Evolutionary conservation across 352 stramenopile species (phyloP), one percentile per base, ranked within the genome.

Genomic region (Halophytophthora batemanensis): DNA sequence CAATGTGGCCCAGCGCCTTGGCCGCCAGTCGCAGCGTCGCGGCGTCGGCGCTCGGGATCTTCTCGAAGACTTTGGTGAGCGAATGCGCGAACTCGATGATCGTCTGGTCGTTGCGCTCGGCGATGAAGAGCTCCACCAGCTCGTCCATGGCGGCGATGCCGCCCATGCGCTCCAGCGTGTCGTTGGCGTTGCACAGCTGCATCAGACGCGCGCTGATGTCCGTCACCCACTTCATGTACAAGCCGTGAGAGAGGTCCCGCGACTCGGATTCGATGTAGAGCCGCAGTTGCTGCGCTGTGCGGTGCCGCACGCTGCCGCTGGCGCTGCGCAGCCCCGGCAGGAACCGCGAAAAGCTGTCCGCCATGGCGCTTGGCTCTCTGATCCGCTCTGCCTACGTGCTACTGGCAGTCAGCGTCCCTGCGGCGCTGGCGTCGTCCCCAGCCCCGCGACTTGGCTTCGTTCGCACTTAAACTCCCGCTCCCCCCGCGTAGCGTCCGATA

Each of bases 31-130:
- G 79, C 39, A 95, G 62, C 52, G 85, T 93, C 19, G 78, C 54
- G 31, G 76, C 53, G 51, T 95, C 85, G 5, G 77, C 79, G 40
- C 64, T 76, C 18, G 81, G 79, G 53, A 92, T 91, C 61, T 93
- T 93, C 58, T 95, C 85, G 53, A 95, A 95, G 4, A 93, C 81
- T 49, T 83, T 87, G 8, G 80, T 90, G 34, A 95, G 78, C 43
- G 82, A 90, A 58, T 93, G 82, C 10, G 85, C 85, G 58, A 93
- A 93, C 63, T 93, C 85, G 43, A 92, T 91, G 70, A 95, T 95
- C 7, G 78, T 92, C 75, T 91, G 82, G 69, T 95, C 85, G 69
- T 95, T 92, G 36, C 83, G 72, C 54, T 93, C 82, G 35, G 79
- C 82, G 70, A 93, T 93, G 53, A 95, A 95, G 29, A 93, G 71